Base-by-base conservation (phyloP, 305 asterid genomes). In the Fraxinus latifolia region DNA sequence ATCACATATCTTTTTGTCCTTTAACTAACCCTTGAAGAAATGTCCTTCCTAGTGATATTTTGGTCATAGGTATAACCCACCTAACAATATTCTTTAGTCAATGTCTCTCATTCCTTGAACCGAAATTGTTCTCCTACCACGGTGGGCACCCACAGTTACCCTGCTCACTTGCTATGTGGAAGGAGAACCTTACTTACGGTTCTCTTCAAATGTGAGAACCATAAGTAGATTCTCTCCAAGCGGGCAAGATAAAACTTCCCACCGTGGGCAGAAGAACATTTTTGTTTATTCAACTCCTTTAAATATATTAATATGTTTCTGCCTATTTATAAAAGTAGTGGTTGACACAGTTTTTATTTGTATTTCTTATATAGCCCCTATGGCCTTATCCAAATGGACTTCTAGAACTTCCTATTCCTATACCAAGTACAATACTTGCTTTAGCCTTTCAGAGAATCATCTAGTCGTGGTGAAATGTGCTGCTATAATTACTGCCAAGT, bases 391-490 rank as follows among this genome's bases (percentile, higher is more conserved):
- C 37, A 60, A 58, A 21, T 76, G 23, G 25, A 74, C 8, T 34
- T 78, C 77, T 19, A 27, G 27, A 77, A 25, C 29, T 77, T 34
- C 39, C 79, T 1, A 39, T 74, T 77, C 50, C 55, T 50, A 72
- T 8, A 8, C 34, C 15, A 19, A 31, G 70, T 27, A 60, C 31
- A 37, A 36, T 65, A 42, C 74, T 77, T 74, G 36, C 73, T 79
- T 67, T n/a, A 21, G 60, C 68, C 62, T 36, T 53, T 77, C 25
- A 58, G 29, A 3, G 79, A 17, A 68, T 72, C 84, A 82, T 73
- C 58, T 74, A 14, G 70, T 60, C 25, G 17, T 65, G 75, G 58
- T 83, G 80, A 78, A 76, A 78, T 55, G 71, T 80, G 62, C 77
- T 47, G 79, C 73, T 75, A 72, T 34, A 42, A 19, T 11, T 77